phyloP scores from a whole-genome alignment of 768 basidiomycete genomes.

The Hericium rajendrae region DNA sequence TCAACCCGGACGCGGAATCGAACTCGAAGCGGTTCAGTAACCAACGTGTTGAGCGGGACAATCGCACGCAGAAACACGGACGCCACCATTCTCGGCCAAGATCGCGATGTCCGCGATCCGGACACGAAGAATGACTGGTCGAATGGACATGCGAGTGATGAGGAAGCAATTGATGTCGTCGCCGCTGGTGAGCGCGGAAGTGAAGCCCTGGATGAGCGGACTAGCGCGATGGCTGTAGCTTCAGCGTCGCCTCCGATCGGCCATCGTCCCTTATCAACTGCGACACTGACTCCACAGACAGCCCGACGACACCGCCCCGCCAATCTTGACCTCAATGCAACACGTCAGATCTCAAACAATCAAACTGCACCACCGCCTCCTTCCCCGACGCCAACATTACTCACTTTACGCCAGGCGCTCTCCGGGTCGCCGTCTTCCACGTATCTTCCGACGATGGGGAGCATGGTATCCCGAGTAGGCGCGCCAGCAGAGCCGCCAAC shows the following conservation, averaged over 20 bases:
- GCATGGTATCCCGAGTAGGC: slow-evolving; percentile 4
- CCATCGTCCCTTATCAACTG: slow-evolving; percentile 7
- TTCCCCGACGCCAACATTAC: slow-evolving; percentile 52
- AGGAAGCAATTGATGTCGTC: slow-evolving; percentile 77
- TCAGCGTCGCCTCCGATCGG: slow-evolving; percentile 5
- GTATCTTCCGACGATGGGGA: slow-evolving; percentile 4
- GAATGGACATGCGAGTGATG: slow-evolving; percentile 59
- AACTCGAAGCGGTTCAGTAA: slow-evolving; percentile 45
- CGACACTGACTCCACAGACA: slow-evolving; percentile 10
- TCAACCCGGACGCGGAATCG: slow-evolving; percentile 29
- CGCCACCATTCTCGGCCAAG: slow-evolving; percentile 17
- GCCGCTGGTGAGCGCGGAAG: slow-evolving; percentile 77
- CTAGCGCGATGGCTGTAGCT: slow-evolving; percentile 44
- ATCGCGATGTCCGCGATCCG: slow-evolving; percentile 17
- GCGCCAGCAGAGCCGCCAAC: slow-evolving; percentile 5
- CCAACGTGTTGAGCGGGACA: slow-evolving; percentile 47
- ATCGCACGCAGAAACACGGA: slow-evolving; percentile 27
- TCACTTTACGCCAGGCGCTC: slow-evolving; percentile 58
- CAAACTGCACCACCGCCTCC: slow-evolving; percentile 32
- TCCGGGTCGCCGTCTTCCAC: slow-evolving; percentile 32
- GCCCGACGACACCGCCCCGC: slow-evolving; percentile 46
- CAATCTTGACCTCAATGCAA: slow-evolving; percentile 49
- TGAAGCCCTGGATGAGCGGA: slow-evolving; percentile 75
- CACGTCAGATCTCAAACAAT: slow-evolving; percentile 8
- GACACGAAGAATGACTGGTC: slow-evolving; percentile 58